Percentiles rank a stretch among this genome's conserved stretches.
Evolutionary conservation across 805 yeast genomes (phyloP).

Genomic region (Hemisphaericaspora nanyangensis): DNA sequence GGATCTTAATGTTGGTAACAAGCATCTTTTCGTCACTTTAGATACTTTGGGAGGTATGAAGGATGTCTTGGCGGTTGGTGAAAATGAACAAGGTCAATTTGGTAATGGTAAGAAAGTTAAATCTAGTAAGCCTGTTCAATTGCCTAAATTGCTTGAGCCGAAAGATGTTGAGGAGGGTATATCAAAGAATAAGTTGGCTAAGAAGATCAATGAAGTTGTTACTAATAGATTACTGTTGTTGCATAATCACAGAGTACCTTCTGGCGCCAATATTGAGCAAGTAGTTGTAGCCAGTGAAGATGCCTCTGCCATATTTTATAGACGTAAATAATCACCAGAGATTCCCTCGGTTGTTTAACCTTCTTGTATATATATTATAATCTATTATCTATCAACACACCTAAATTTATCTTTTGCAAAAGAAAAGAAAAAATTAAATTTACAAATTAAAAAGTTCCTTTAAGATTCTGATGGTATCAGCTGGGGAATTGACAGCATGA

Average conservation of each 20-base stretch:
- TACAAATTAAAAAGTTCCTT: slow-evolving; percentile 68
- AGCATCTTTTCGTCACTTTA: slow-evolving; percentile 61
- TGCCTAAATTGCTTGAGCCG: slow-evolving; percentile 63
- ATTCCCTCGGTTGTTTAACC: too few relatives aligned
- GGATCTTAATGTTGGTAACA: slow-evolving; percentile 57
- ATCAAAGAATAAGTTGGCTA: slow-evolving; percentile 12
- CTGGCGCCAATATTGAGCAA: slow-evolving; percentile 38
- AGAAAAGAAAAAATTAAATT: neutral
- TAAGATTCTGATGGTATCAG: slow-evolving; percentile 81
- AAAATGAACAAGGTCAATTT: slow-evolving; percentile 75
- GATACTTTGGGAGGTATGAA: slow-evolving; percentile 40
- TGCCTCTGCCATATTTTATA: slow-evolving; percentile 63
- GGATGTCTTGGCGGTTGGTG: slow-evolving; percentile 80
- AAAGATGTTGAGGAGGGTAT: slow-evolving; percentile 16
- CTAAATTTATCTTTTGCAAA: neutral
- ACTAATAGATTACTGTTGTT: slow-evolving; percentile 46
- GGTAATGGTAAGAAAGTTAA: slow-evolving; percentile 77
- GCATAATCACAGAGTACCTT: slow-evolving; percentile 15
- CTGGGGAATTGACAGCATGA: slow-evolving; percentile 87
- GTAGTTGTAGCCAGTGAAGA: slow-evolving; percentile 59
- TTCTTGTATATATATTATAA: too few relatives aligned
- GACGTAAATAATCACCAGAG: slow-evolving; percentile 19
- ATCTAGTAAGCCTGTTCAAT: slow-evolving; percentile 46
- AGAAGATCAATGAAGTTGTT: slow-evolving; percentile 25
- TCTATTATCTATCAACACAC: neutral